These are phyloP conservation scores for Aurantiochytrium sp. DNA, from an alignment of 108 stramenopile species.

Conservation along the genomic window DNA sequence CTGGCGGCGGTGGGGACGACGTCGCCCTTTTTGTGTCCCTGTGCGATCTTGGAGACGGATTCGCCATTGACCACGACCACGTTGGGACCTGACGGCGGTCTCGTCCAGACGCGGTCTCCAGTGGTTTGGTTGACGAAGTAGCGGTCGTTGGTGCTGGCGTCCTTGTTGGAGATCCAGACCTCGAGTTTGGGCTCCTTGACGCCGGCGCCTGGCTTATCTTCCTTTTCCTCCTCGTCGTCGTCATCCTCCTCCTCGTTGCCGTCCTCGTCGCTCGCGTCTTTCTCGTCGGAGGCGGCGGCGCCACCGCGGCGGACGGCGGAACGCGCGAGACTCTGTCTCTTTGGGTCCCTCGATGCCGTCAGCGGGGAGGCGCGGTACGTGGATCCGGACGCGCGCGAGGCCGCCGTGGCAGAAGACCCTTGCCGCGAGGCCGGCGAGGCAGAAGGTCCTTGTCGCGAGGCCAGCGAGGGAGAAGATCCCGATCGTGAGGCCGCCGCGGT, in stretches of 20 bases:
- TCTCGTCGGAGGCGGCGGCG: background rate
- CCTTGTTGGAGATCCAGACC: conserved; percentile 15
- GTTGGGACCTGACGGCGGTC: background rate
- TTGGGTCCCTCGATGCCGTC: background rate
- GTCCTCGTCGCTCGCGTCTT: background rate
- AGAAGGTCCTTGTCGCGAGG: no score
- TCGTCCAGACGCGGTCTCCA: background rate
- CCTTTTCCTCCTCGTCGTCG: background rate
- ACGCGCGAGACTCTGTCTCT: background rate
- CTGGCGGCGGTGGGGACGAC: background rate
- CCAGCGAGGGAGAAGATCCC: no score
- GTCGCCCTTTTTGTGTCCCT: background rate
- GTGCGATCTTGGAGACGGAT: background rate
- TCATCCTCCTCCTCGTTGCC: background rate
- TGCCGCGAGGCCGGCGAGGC: no score
- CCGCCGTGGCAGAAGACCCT: no score
- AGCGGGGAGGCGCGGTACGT: background rate
- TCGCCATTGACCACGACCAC: background rate
- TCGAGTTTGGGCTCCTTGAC: background rate
- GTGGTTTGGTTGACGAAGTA: background rate
- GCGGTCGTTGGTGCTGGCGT: background rate
- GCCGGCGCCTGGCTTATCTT: background rate
- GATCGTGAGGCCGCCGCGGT: no score
- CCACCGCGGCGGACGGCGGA: background rate
- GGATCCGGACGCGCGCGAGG: no score